Base-by-base conservation (phyloP, 345 rosid species). In the Salix caprea region DNA sequence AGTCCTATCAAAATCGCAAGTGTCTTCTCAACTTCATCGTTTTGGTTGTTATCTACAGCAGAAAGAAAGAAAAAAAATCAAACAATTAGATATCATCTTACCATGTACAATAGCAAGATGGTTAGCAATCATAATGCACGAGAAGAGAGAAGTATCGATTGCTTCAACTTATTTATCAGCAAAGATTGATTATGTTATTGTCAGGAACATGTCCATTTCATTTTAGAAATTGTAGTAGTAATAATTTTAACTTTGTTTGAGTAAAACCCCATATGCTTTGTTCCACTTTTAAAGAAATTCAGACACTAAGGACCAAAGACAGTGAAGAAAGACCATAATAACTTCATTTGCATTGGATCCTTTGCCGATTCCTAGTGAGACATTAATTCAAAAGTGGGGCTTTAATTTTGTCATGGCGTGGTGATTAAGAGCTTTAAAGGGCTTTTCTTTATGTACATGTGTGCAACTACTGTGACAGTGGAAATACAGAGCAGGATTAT, bases 1-100 rank as follows among this genome's bases (percentile, higher is more conserved):
- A 93, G 88, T 1, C 97, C 99, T 65, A 95, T 86, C 82, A 95
- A 56, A 60, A 95, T 93, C 37, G 99, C 97, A 1, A 95, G 87
- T 11, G 99, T 95, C 89, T 91, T 95, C 92, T 95, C 88, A 34
- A 89, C 86, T 85, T 95, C 97, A 26, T 93, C 84, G 72, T 94
- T 94, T 58, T 87, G 69, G 60, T 79, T 69, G 64, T 80, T 64
- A 76, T 82, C 91, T 85, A 69, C 52, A 54, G 2, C 12, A 24
- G 64, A 69, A 48, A 23, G 54, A 18, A 40, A 40, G 36, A 40
- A 2, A 28, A 28, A 48, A 54, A 2, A 26, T 8, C 18, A 40
- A 26, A 7, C 12, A 14, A 28, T 39, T 26, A 69, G 26, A 14
- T 44, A 8, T n/a, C 28, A 58, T 26, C 16, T 21, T 14, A 39